Percentiles rank a stretch among this genome's conserved stretches.
Evolutionary conservation across 805 yeast genomes (phyloP).

Genomic region (Jamesozyma rosinii): DNA sequence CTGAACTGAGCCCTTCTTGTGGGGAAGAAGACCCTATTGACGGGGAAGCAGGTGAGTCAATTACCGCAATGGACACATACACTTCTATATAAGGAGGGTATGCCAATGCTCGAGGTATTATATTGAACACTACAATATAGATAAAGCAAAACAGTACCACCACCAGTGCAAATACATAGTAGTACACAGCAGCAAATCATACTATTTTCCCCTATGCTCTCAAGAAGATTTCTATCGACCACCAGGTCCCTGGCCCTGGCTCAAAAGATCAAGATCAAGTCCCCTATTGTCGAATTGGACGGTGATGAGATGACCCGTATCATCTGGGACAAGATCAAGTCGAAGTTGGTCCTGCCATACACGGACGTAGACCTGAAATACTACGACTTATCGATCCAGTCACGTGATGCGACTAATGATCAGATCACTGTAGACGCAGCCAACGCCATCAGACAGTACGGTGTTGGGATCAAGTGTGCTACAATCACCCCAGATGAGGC

Average conservation of each 20-base stretch:
- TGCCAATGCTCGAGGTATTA: no score
- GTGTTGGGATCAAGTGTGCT: conserved; percentile 79
- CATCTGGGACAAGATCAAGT: conserved; percentile 70
- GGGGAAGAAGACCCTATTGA: no score
- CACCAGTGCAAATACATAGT: background rate
- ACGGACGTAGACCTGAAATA: conserved; percentile 66
- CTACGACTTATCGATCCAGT: conserved; percentile 61
- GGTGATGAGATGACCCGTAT: conserved; percentile 86
- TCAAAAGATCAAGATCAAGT: conserved; percentile 55
- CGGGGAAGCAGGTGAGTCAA: no score
- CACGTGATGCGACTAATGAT: conserved; percentile 64
- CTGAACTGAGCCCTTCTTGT: no score
- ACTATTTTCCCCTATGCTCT: conserved; percentile 8
- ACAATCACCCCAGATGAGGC: conserved; percentile 80
- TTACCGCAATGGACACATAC: no score
- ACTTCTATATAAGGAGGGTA: no score
- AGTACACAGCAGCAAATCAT: background rate
- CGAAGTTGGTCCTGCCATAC: conserved; percentile 56
- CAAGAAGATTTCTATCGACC: conserved; percentile 24
- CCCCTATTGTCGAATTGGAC: conserved; percentile 69
- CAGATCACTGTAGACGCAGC: conserved; percentile 73
- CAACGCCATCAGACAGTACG: conserved; percentile 60
- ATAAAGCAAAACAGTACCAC: background rate
- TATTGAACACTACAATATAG: background rate
- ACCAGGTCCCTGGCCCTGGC: conserved; percentile 19